Evolutionary conservation across 495 filamentous ascomycete species (phyloP).

Genomic region (Penicillium argentinense): DNA sequence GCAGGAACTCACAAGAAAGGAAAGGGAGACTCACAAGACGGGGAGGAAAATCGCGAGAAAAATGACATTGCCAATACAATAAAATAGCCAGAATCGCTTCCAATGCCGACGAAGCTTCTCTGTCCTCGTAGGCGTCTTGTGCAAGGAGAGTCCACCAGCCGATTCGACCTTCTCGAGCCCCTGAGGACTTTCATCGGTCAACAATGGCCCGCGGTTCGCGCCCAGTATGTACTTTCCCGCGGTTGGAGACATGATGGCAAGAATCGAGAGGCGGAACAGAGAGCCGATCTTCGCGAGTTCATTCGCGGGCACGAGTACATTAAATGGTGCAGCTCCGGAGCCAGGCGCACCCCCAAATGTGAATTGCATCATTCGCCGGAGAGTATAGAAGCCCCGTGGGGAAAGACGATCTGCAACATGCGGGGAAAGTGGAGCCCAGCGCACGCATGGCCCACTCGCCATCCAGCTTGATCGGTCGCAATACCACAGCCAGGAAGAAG

Average conservation of each 20-base stretch:
- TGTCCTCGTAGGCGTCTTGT: slow-evolving; percentile 4
- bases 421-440: slow-evolving; percentile 4
- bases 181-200: slow-evolving; percentile 5
- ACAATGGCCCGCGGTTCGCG: slow-evolving; percentile 12
- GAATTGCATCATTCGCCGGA: slow-evolving; percentile 1
- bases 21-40: slow-evolving; percentile 25
- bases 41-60: slow-evolving; percentile 41
- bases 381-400: slow-evolving; percentile 1
- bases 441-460: background rate
- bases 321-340: too few species aligned
- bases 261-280: background rate
- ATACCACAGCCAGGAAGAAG: background rate
- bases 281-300: background rate
- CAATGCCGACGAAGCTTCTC: slow-evolving; percentile 33
- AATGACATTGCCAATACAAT: slow-evolving; percentile 36
- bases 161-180: slow-evolving; percentile 10
- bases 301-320: background rate
- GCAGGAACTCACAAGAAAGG: background rate
- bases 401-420: slow-evolving; percentile 1
- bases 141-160: slow-evolving; percentile 9
- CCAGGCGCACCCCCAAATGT: background rate
- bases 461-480: background rate
- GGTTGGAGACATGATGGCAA: slow-evolving; percentile 5
- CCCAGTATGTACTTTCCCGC: slow-evolving; percentile 10
- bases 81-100: slow-evolving; percentile 39